phyloP scores from a whole-genome alignment of 2,329 filamentous ascomycete species.

The Fusarium siculi region DNA sequence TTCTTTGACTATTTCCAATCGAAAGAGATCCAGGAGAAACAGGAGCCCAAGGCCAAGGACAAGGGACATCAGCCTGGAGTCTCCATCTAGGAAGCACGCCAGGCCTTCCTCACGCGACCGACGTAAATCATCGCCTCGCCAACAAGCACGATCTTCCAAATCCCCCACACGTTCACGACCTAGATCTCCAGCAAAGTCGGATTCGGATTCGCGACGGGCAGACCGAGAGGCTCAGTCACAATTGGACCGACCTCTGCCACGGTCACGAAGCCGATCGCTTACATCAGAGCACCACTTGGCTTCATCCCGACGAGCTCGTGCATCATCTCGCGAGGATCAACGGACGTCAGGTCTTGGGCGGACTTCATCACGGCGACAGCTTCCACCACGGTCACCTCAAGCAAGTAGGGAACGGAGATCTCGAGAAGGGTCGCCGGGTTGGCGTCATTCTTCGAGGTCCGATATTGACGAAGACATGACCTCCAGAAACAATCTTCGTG shows the following conservation, averaged over 20 bases:
- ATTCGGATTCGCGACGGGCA: slow-evolving; percentile 39
- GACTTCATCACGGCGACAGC: slow-evolving; percentile 32
- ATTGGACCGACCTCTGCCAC: slow-evolving; percentile 32
- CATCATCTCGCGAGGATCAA: slow-evolving; percentile 40
- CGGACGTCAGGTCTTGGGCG: slow-evolving; percentile 37
- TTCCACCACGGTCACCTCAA: slow-evolving; percentile 44
- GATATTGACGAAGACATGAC: slow-evolving; percentile 64
- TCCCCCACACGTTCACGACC: slow-evolving; percentile 45
- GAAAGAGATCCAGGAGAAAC: slow-evolving; percentile 54
- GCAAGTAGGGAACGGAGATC: slow-evolving; percentile 43
- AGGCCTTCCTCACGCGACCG: slow-evolving; percentile 49
- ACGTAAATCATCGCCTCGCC: slow-evolving; percentile 47
- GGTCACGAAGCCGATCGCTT: slow-evolving; percentile 42
- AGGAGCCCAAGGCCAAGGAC: slow-evolving; percentile 52
- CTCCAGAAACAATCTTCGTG: slow-evolving; percentile 56
- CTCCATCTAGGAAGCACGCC: slow-evolving; percentile 45
- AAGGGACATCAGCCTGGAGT: slow-evolving; percentile 54
- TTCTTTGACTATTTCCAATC: slow-evolving; percentile 50
- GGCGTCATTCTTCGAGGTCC: slow-evolving; percentile 57
- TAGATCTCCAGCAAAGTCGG: slow-evolving; percentile 42
- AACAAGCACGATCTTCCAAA: slow-evolving; percentile 42
- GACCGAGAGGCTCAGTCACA: slow-evolving; percentile 41
- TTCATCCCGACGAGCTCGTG: slow-evolving; percentile 33
- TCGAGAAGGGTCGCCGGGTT: slow-evolving; percentile 45
- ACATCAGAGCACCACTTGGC: slow-evolving; percentile 33